Base-by-base conservation (phyloP, 495 filamentous ascomycete species). In the Lichina pygmaea region DNA sequence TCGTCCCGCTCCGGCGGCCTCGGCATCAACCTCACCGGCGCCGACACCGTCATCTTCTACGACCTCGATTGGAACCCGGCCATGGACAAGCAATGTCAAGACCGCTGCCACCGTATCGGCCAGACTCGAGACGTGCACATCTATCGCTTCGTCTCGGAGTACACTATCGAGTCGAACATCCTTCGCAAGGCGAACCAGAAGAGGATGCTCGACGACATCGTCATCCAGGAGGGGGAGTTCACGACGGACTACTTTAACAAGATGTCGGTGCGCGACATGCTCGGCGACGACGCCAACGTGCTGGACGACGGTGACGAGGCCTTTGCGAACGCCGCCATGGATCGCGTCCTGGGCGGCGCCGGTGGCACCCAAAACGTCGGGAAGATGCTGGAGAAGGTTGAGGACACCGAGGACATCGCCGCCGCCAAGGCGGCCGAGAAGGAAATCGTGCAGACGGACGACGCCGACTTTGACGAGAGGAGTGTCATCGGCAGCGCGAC, bases 71-170 rank as follows among this genome's bases (percentile, higher is more conserved):
- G 91, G 91, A 99, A 99, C 52, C 91, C 91, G 0, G 91, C 91
- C 9, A 99, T 99, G 91, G 91, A 99, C 60, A 93, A 93, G 55
- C 91, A 99, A 58, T 99, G 91, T 56, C 91, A 95, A 60, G 91
- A 99, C 56, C 78, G 91, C 50, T 86, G 81, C 51, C 91, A 99
- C 58, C 85, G 91, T 44, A 99, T 99, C 53, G 91, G 91, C 3
- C 91, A 99, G 59, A 95, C 91, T 0, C 75, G 91, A 31, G 91
- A 99, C 55, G 91, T 99, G 37, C 86, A 95, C 54, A 94, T 99
- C 53, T 99, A 94, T 61, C 81, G 89, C 7, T 78, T 99, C 38
- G 86, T 99, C 31, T 86, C 78, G 16, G 91, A 99, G 61, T 82
- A 93, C 58, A 99, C 91, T 1, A 95, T 99, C 46, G 91, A 99